Evolutionary conservation across 2,329 filamentous ascomycete species (phyloP).

Genomic region (Ceratocystis colombiana): DNA sequence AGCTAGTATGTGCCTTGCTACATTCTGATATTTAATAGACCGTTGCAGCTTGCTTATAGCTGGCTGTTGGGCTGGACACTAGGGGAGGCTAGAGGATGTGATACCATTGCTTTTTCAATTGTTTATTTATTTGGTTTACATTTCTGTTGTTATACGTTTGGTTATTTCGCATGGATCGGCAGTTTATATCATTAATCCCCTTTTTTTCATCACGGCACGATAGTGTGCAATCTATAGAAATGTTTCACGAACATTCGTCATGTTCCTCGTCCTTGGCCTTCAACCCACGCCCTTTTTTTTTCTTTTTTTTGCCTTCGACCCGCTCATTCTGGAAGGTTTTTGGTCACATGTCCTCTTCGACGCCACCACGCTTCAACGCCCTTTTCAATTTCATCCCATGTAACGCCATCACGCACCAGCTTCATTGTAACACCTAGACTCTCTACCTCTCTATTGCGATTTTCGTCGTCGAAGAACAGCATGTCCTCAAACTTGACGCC

Average conservation of each 20-base stretch:
- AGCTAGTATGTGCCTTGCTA: neutral
- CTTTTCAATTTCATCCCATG: slow-evolving; percentile 63
- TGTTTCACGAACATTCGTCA: neutral
- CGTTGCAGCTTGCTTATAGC: neutral
- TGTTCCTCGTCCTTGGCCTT: neutral
- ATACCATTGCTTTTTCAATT: slow-evolving; percentile 22
- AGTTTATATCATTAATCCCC: neutral
- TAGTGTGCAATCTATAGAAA: neutral
- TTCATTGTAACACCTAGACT: slow-evolving; percentile 72
- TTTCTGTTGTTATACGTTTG: slow-evolving; percentile 3
- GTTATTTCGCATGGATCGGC: neutral
- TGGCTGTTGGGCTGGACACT: neutral
- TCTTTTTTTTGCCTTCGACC: neutral
- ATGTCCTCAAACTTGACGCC: slow-evolving; percentile 69
- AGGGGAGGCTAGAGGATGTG: slow-evolving; percentile 8
- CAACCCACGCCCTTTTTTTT: neutral
- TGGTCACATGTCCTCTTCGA: slow-evolving; percentile 43
- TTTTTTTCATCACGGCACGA: neutral
- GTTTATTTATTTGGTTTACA: slow-evolving; percentile 5
- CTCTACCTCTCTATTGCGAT: slow-evolving; percentile 72
- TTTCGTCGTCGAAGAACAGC: slow-evolving; percentile 93
- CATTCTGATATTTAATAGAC: neutral
- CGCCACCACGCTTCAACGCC: slow-evolving; percentile 75
- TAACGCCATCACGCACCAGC: slow-evolving; percentile 69
- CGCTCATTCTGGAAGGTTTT: slow-evolving; percentile 10